phyloP scores from a whole-genome alignment of 1,284 basidiomycete species.

The Pascua guehoae region DNA sequence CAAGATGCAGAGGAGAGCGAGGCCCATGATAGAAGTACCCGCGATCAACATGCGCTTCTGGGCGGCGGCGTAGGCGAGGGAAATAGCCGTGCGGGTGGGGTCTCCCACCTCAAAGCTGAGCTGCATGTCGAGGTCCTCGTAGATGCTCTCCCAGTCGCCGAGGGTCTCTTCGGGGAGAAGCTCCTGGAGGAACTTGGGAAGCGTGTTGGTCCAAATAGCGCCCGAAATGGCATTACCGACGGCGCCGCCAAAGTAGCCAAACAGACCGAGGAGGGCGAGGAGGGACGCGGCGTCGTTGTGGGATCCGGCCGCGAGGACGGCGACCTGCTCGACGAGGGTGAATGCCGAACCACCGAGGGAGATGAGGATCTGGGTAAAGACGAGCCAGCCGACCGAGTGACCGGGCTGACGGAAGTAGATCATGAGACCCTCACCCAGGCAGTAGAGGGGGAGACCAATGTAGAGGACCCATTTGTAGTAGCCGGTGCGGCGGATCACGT shows the following conservation, averaged over 20 bases:
- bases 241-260: conserved; percentile 44
- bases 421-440: conserved; percentile 48
- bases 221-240: conserved; percentile 46
- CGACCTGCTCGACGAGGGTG: conserved; percentile 46
- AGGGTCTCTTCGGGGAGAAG: conserved; percentile 38
- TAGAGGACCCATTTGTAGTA: conserved; percentile 46
- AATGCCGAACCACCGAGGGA: conserved; percentile 48
- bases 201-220: conserved; percentile 50
- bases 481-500: conserved; percentile 42
- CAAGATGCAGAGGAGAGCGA: conserved; percentile 25
- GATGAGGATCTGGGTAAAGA: conserved; percentile 48
- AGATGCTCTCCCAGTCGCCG: conserved; percentile 31
- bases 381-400: conserved; percentile 24
- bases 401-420: conserved; percentile 45
- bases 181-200: conserved; percentile 34
- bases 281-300: conserved; percentile 50
- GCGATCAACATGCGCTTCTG: conserved; percentile 43
- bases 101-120: conserved; percentile 31
- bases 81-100: conserved; percentile 31
- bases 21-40: conserved; percentile 31
- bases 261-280: conserved; percentile 45
- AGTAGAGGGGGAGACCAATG: conserved; percentile 39
- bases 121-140: conserved; percentile 32
- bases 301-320: conserved; percentile 43
- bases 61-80: conserved; percentile 30